Percentiles rank a stretch among this genome's conserved stretches.
These are phyloP conservation scores for Aphanomyces invadans DNA, from an alignment of 352 stramenopile genomes.

Conservation along the genomic window DNA sequence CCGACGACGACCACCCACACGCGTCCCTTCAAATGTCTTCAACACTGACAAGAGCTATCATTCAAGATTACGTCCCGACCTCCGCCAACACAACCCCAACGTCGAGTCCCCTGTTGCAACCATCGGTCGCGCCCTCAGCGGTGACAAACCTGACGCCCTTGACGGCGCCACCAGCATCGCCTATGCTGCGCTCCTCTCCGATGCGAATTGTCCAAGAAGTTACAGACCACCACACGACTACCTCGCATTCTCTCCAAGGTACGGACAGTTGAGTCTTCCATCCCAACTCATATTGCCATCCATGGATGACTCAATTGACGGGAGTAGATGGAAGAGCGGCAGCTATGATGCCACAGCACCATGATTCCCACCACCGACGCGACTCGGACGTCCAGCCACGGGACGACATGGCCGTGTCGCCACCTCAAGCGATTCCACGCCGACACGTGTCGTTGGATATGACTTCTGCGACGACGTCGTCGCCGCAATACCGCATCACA, in stretches of 20 bases:
- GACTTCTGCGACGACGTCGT: neutral
- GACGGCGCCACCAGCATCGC: neutral
- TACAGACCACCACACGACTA: neutral
- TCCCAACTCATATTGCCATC: no score
- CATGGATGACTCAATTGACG: no score
- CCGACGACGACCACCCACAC: neutral
- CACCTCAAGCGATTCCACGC: no score
- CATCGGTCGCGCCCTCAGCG: neutral
- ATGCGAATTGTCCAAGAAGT: conserved; percentile 25
- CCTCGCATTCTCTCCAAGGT: neutral
- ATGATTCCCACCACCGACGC: neutral
- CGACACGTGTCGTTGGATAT: neutral
- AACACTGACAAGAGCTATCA: conserved; percentile 74
- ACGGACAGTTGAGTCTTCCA: neutral
- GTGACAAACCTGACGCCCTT: neutral
- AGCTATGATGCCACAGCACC: neutral
- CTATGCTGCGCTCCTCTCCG: conserved; percentile 22
- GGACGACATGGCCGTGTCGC: no score
- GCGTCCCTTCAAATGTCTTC: conserved; percentile 28
- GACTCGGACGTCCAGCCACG: no score
- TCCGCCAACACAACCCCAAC: conserved; percentile 35
- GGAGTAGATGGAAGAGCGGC: neutral
- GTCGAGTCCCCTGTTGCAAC: conserved; percentile 17
- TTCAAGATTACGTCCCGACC: conserved; percentile 74
- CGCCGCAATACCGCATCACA: conserved; percentile 29